phyloP scores from a whole-genome alignment of 345 rosid species.

The Corchorus olitorius region DNA sequence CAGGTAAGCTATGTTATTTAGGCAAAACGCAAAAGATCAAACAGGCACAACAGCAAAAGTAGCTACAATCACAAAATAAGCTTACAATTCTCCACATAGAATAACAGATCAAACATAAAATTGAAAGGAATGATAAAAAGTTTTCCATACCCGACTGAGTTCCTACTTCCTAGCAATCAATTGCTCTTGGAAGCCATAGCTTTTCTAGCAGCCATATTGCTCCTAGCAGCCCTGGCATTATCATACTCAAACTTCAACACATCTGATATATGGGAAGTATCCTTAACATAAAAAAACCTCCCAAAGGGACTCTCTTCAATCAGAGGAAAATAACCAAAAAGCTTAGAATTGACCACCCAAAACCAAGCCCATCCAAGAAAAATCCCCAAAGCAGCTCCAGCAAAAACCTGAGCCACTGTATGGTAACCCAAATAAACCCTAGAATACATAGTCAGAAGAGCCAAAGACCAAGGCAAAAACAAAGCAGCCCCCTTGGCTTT shows the following conservation, averaged over 20 bases:
- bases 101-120: background rate
- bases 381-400: constrained; percentile 69
- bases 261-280: constrained; percentile 86
- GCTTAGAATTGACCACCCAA: constrained; percentile 67
- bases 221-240: constrained; percentile 85
- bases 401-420: constrained; percentile 80
- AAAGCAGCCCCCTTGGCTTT: constrained; percentile 47
- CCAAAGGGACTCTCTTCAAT: constrained; percentile 84
- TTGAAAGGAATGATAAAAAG: background rate
- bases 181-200: constrained; percentile 44
- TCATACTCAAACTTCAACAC: constrained; percentile 94
- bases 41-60: background rate
- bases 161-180: constrained; percentile 36
- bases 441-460: constrained; percentile 77
- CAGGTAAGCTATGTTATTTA: background rate
- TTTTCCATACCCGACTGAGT: constrained; percentile 31
- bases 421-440: constrained; percentile 97
- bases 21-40: background rate
- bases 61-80: background rate
- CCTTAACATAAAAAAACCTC: constrained; percentile 76
- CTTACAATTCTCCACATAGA: background rate
- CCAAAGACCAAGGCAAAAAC: constrained; percentile 63
- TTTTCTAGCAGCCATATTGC: constrained; percentile 57
- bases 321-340: constrained; percentile 55
- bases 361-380: constrained; percentile 76